Percentiles rank a stretch among this genome's conserved stretches.
These are phyloP conservation scores for Ustulina deusta DNA, from an alignment of 2,329 filamentous ascomycete genomes.

Conservation along the genomic window DNA sequence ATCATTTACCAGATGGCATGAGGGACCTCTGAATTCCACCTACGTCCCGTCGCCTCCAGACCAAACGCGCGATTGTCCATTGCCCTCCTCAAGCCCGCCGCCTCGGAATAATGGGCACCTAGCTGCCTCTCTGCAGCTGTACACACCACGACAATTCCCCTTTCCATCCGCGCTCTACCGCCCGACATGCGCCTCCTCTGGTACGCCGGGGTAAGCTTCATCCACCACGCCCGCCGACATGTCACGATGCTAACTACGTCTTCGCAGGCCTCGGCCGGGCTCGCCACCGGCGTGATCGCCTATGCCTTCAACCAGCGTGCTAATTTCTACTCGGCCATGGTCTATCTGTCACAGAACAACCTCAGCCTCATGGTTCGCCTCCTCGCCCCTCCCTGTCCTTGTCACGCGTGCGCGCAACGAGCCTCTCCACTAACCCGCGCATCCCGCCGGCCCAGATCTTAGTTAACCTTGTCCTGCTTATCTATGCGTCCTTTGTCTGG, in stretches of 20 bases:
- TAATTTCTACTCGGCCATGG: constrained; percentile 98
- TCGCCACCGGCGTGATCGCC: constrained; percentile 85
- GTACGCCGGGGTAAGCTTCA: constrained; percentile 68
- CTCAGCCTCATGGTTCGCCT: constrained; percentile 85
- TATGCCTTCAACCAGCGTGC: constrained; percentile 94
- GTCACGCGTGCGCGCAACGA: background rate
- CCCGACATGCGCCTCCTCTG: constrained; percentile 68
- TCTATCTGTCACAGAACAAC: constrained; percentile 96
- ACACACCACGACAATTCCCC: constrained; percentile 31
- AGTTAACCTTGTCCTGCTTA: constrained; percentile 87
- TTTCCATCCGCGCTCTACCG: constrained; percentile 31
- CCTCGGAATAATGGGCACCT: constrained; percentile 54
- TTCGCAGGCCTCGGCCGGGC: constrained; percentile 74
- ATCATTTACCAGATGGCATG: constrained; percentile 31
- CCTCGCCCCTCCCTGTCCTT: background rate
- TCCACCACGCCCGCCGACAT: constrained; percentile 15
- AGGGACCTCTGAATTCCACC: constrained; percentile 11
- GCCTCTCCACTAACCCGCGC: constrained; percentile 32
- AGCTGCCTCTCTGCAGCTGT: constrained; percentile 42
- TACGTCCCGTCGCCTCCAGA: constrained; percentile 19
- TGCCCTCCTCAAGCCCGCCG: constrained; percentile 25
- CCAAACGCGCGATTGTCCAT: constrained; percentile 26
- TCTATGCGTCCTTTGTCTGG: constrained; percentile 84
- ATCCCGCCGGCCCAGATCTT: constrained; percentile 71
- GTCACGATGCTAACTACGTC: constrained; percentile 17